Base-by-base conservation (phyloP, 441 rosid genomes). In the Omphalea diandra region DNA sequence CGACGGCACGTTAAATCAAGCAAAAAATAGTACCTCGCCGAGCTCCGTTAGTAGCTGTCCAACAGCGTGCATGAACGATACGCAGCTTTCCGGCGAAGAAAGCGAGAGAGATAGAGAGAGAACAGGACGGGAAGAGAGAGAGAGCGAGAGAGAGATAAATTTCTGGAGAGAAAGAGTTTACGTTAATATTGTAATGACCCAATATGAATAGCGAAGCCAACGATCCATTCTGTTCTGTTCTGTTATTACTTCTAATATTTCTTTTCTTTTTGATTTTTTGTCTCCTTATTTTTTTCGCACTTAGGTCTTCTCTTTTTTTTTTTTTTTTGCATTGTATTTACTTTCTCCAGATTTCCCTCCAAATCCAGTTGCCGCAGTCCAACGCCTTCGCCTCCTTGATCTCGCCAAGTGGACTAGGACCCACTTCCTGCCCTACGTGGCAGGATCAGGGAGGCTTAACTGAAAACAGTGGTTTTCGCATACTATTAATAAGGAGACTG, bases 81-180 rank as follows among this genome's bases (percentile, higher is more conserved):
- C 76, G 84, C 50, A 63, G 73, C 70, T 79, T 79, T 49, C 80
- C 84, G 81, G 88, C 83, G 80, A 83, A 72, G 60, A 59, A 72
- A 76, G 67, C 77, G 74, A 72, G 71, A 63, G 63, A 72, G 63
- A 54, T 7, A 49, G 43, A 73, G 63, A 73, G 33, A 69, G 40
- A 60, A 52, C 59, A 8, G 15, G 68, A 46, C 67, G 67, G 64
- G 29, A 18, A 60, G 69, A 76, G 18, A 27, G 65, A 29, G 70
- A 49, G 26, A 49, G 54, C 18, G 3, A 49, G 6, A n/a, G n/a
- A n/a, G n/a, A n/a, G n/a, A n/a, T n/a, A n/a, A n/a, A n/a, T n/a
- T n/a, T n/a, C n/a, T n/a, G n/a, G n/a, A n/a, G n/a, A n/a, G n/a
- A n/a, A n/a, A n/a, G n/a, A n/a, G n/a, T 9, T 26, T 27, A 32